Percentiles rank a stretch among this genome's conserved stretches.
phyloP scores from a whole-genome alignment of 2,329 filamentous ascomycete genomes.

The Microsporum ferrugineum region DNA sequence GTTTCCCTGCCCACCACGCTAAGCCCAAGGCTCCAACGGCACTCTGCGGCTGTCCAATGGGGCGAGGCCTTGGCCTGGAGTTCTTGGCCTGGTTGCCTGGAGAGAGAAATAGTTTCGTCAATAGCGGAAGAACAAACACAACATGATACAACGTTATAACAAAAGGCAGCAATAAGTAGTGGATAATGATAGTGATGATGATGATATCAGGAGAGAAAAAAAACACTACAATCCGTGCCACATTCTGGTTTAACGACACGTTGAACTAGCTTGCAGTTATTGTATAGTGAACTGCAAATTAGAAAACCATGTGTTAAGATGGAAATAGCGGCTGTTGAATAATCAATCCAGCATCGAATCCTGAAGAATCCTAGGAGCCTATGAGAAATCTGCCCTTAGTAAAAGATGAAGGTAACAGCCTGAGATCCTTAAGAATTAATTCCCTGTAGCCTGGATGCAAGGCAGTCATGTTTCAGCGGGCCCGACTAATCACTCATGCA shows the following conservation, averaged over 20 bases:
- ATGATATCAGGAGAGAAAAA: background rate
- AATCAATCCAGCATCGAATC: background rate
- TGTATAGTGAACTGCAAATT: background rate
- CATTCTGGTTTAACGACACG: background rate
- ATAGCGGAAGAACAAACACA: background rate
- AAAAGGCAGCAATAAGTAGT: background rate
- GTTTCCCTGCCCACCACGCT: background rate
- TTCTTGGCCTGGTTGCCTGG: background rate
- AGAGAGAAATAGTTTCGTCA: background rate
- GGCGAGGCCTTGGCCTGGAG: background rate
- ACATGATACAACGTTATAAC: background rate
- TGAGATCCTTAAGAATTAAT: background rate
- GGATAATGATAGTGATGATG: background rate
- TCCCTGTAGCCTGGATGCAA: background rate
- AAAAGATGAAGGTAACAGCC: background rate
- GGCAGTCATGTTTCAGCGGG: background rate
- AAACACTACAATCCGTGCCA: background rate
- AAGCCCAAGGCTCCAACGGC: constrained; percentile 4
- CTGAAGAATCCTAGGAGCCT: background rate
- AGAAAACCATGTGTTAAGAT: background rate
- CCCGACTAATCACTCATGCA: background rate
- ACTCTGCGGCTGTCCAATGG: background rate
- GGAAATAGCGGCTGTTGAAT: background rate
- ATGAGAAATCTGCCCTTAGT: background rate
- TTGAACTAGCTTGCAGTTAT: background rate